phyloP scores from a whole-genome alignment of 2,329 filamentous ascomycete species.

The Pezicula carpinea region DNA sequence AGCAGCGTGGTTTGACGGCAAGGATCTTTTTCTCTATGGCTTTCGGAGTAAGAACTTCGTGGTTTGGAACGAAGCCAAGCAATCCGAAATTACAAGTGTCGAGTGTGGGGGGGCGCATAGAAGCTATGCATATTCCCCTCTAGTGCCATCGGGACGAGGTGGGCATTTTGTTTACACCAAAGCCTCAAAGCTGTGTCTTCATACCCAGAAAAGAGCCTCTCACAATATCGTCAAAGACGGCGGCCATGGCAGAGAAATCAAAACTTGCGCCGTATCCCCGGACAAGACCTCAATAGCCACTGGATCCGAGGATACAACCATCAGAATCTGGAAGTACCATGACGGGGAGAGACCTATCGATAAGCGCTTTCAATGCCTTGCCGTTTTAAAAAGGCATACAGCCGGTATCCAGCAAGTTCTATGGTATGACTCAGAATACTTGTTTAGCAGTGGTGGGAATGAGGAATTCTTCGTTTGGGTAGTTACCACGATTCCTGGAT shows the following conservation, averaged over 20 bases:
- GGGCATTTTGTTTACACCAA: conserved; percentile 72
- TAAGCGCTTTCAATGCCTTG: conserved; percentile 40
- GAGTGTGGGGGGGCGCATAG: conserved; percentile 85
- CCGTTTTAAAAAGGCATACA: conserved; percentile 70
- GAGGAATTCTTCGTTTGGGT: conserved; percentile 91
- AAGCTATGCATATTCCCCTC: conserved; percentile 55
- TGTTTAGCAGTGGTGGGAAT: conserved; percentile 82
- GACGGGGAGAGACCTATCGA: conserved; percentile 6
- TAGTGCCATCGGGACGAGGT: conserved; percentile 22
- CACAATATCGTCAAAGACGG: conserved; percentile 57
- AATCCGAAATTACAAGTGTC: conserved; percentile 65
- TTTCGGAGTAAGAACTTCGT: conserved; percentile 78
- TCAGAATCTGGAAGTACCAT: conserved; percentile 64
- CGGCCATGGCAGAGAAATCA: conserved; percentile 84
- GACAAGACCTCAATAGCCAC: conserved; percentile 51
- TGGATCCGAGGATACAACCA: conserved; percentile 66
- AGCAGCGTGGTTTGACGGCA: conserved; percentile 55
- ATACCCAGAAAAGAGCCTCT: conserved; percentile 33
- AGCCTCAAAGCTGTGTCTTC: conserved; percentile 47
- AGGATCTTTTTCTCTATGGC: conserved; percentile 68
- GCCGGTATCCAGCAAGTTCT: conserved; percentile 69
- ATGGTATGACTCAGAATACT: conserved; percentile 62
- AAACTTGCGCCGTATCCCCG: conserved; percentile 47
- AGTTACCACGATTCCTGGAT: conserved; percentile 43
- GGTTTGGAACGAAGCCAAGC: conserved; percentile 70